Conservation (phyloP, 495 filamentous ascomycete species). For the Cudoniella acicularis region DNA sequence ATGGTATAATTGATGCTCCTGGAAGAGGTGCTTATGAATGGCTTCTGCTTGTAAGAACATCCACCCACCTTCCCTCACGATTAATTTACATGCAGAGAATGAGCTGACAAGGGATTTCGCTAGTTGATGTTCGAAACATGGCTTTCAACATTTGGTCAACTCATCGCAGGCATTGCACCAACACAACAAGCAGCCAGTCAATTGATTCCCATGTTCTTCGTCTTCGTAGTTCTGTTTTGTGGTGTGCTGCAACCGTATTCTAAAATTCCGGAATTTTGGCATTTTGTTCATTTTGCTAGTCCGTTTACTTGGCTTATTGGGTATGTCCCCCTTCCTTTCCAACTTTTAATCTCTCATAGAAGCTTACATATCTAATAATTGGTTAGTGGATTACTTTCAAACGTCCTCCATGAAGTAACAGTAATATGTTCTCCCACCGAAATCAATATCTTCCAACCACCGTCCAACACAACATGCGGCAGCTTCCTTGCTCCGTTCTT, state of each 20-base stretch:
- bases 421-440: constrained; percentile 43
- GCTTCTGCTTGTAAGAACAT: too few relatives aligned
- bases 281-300: constrained; percentile 64
- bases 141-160: constrained; percentile 67
- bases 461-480: constrained; percentile 41
- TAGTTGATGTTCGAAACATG: constrained; percentile 66
- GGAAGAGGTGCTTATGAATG: background rate
- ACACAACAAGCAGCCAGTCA: constrained; percentile 67
- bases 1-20: background rate
- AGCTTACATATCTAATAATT: too few relatives aligned
- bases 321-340: too few relatives aligned
- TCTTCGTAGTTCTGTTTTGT: constrained; percentile 55
- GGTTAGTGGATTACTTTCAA: constrained; percentile 43
- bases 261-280: constrained; percentile 53
- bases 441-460: constrained; percentile 41
- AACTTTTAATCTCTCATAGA: too few relatives aligned
- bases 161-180: constrained; percentile 65
- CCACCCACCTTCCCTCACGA: too few relatives aligned
- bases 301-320: constrained; percentile 65
- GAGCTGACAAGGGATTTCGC: too few relatives aligned
- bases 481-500: constrained; percentile 32
- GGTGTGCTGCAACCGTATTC: constrained; percentile 54
- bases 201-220: constrained; percentile 59
- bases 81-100: background rate
- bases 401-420: constrained; percentile 39